Evolutionary conservation across 257 asterid species (phyloP), one percentile per base, ranked within the genome.

Genomic region (Hygrophila difformis): DNA sequence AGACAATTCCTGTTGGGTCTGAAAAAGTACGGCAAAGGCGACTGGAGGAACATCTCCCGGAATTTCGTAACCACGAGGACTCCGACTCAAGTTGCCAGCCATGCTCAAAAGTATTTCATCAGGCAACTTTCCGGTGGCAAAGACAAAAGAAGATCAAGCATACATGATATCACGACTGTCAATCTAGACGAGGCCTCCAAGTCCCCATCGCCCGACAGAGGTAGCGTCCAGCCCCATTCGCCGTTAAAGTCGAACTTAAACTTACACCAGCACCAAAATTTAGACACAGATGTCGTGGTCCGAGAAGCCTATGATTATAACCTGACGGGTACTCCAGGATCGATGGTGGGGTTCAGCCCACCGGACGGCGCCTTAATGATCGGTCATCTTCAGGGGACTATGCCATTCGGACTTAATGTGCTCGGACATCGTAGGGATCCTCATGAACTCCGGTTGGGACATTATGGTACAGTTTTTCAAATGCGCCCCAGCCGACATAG

Each of bases 11-110:
- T 89, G 71, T 31, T 81, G 83, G 97, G 97, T 24, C 69, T 88
- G 28, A 84, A 84, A 40, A 84, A 84, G 76, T 88, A 81, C 47
- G 97, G 95, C 3, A 88, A 88, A 53, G 97, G 97, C n/a, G 97
- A 84, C 47, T 88, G 97, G 97, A 54, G 97, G 43, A 88, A 77
- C 38, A 88, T 88, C 2, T 81, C 97, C 1, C 79, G 87, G 16
- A 78, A 84, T 53, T 84, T 79, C 21, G 97, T 84, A 65, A 79
- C 84, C 9, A 66, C 89, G 4, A 68, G 97, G 59, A 84, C 97
- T 4, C 94, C 95, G 12, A 88, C 95, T 8, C 97, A 87, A 54
- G 97, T 87, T 0, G 97, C 97, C 0, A 87, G 97, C 34, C 97
- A 87, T 51, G 97, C 97, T 35, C 95, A 87, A 63, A 87, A 87